Evolutionary conservation across 225 moss, liverwort and hornwort genomes (phyloP).

Genomic region (Pleurozium schreberi): DNA sequence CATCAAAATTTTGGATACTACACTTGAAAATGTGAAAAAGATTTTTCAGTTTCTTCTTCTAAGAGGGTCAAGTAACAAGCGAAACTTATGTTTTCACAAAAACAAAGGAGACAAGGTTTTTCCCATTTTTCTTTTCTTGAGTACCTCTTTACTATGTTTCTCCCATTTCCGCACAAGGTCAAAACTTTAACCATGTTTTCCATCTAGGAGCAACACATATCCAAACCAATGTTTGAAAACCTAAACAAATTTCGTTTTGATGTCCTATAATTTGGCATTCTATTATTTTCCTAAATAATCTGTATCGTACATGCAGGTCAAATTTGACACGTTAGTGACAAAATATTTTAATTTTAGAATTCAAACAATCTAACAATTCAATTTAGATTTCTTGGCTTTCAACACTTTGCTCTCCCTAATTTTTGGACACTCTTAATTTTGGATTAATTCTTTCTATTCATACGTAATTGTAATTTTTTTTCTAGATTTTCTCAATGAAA

Average conservation of each 20-base stretch:
- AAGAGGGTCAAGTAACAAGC: background rate
- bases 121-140: background rate
- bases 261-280: too few relatives aligned
- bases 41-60: background rate
- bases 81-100: background rate
- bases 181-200: background rate
- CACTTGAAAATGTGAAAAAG: accelerated
- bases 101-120: background rate
- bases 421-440: too few relatives aligned
- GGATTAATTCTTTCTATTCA: too few relatives aligned
- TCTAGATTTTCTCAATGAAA: too few relatives aligned
- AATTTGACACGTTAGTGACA: too few relatives aligned
- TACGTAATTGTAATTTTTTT: too few relatives aligned
- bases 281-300: background rate
- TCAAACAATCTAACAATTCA: too few relatives aligned
- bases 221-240: background rate
- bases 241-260: background rate
- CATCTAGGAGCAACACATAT: background rate
- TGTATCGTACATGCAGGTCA: too few relatives aligned
- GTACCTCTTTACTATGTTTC: accelerated
- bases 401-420: too few relatives aligned
- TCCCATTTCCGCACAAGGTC: background rate
- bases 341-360: too few relatives aligned
- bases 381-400: too few relatives aligned
- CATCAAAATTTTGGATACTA: background rate